Conservation (phyloP, 768 basidiomycete genomes). For the Pulveroboletus sp. region DNA sequence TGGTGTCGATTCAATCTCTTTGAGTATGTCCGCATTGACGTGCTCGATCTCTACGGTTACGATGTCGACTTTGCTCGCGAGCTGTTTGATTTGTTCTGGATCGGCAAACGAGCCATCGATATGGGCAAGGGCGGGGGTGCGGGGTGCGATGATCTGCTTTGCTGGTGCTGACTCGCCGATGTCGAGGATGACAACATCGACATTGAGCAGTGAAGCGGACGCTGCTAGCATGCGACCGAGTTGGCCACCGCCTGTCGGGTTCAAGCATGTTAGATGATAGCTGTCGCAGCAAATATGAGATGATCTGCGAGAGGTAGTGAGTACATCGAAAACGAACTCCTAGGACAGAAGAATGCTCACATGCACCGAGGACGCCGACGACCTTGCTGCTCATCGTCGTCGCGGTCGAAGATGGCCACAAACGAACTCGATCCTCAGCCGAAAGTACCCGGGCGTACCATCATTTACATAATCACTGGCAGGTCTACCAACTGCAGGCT, state of each 20-base stretch:
- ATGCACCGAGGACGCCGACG: slow-evolving; percentile 29
- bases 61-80: slow-evolving; percentile 78
- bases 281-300: background rate
- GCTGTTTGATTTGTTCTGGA: slow-evolving; percentile 67
- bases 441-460: too few species aligned
- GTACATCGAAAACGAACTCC: background rate
- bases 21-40: slow-evolving; percentile 73
- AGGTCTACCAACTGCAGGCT: too few species aligned
- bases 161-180: slow-evolving; percentile 77
- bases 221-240: slow-evolving; percentile 95
- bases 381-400: slow-evolving; percentile 23
- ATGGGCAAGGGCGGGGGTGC: slow-evolving; percentile 48
- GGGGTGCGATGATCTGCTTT: slow-evolving; percentile 74
- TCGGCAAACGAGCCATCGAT: slow-evolving; percentile 89
- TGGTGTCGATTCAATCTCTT: slow-evolving; percentile 33
- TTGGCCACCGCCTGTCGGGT: slow-evolving; percentile 80
- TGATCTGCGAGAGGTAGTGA: slow-evolving; percentile 12
- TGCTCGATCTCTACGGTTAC: slow-evolving; percentile 98
- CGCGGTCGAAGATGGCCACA: background rate
- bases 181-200: slow-evolving; percentile 82
- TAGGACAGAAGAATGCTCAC: slow-evolving; percentile 12
- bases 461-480: too few species aligned
- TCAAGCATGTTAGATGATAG: slow-evolving; percentile 1
- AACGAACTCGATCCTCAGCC: too few species aligned
- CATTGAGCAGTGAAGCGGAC: slow-evolving; percentile 81